phyloP scores from a whole-genome alignment of 306 rosid genomes.

The Prunus persica region Prunus_persica_NCBIv2 NC_034013.1:14236001-14236500 shows the following conservation, averaged over 20 bases:
- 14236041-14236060: conserved; percentile 62
- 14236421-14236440: conserved; percentile 37
- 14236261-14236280: conserved; percentile 35
- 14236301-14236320: neutral
- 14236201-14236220: conserved; percentile 33
- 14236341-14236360: too few species aligned
- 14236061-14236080: conserved; percentile 45
- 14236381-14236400: too few species aligned
- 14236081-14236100: neutral
- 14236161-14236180: conserved; percentile 39
- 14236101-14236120: neutral
- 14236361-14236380: too few species aligned
- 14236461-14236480: too few species aligned
- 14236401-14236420: conserved; percentile 4
- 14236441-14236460: neutral
- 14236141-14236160: conserved; percentile 44
- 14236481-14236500: too few species aligned
- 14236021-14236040: conserved; percentile 52
- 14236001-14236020: conserved; percentile 53
- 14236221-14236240: conserved; percentile 45
- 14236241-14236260: conserved; percentile 47
- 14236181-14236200: conserved; percentile 57
- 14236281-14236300: conserved; percentile 50
- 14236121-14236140: neutral
- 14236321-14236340: too few species aligned